Evolutionary conservation across 306 rosid genomes (phyloP).

Genomic region (Vigna angularis): DNA sequence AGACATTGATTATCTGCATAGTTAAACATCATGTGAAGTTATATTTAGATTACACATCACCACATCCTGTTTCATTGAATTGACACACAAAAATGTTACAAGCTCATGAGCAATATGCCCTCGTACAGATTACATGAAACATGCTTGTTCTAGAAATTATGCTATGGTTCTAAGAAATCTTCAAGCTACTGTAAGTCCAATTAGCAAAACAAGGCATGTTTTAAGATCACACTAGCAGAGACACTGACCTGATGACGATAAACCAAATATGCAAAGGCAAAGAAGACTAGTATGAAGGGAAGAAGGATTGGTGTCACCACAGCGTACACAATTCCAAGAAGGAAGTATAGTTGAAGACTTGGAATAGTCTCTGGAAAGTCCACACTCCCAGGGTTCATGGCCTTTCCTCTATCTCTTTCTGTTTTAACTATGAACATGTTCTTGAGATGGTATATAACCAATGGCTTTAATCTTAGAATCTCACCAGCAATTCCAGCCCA

Average conservation of each 20-base stretch:
- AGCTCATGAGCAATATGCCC: background rate
- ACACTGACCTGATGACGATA: conserved; percentile 96
- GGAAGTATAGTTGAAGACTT: conserved; percentile 90
- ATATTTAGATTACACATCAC: conserved; percentile 5
- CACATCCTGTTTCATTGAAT: conserved; percentile 11
- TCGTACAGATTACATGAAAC: conserved; percentile 4
- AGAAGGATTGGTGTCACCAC: conserved; percentile 96
- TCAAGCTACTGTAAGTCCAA: background rate
- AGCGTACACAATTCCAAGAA: conserved; percentile 92
- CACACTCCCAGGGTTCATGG: conserved; percentile 91
- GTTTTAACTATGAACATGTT: conserved; percentile 94
- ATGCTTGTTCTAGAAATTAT: background rate
- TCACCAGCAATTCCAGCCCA: conserved; percentile 99
- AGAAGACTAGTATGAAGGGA: conserved; percentile 95
- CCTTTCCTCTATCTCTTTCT: conserved; percentile 87
- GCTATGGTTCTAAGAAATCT: conserved; percentile 7
- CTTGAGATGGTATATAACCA: conserved; percentile 94
- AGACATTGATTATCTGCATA: conserved; percentile 91
- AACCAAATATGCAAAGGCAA: conserved; percentile 91
- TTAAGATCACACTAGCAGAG: conserved; percentile 1
- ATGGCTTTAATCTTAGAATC: conserved; percentile 90
- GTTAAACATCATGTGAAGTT: conserved; percentile 16
- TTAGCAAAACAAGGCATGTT: conserved; percentile 3
- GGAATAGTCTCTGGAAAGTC: conserved; percentile 93
- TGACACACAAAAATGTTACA: background rate